Evolutionary conservation across 139 green algal genomes (phyloP).

Genomic region (Coccomyxa sp.): DNA sequence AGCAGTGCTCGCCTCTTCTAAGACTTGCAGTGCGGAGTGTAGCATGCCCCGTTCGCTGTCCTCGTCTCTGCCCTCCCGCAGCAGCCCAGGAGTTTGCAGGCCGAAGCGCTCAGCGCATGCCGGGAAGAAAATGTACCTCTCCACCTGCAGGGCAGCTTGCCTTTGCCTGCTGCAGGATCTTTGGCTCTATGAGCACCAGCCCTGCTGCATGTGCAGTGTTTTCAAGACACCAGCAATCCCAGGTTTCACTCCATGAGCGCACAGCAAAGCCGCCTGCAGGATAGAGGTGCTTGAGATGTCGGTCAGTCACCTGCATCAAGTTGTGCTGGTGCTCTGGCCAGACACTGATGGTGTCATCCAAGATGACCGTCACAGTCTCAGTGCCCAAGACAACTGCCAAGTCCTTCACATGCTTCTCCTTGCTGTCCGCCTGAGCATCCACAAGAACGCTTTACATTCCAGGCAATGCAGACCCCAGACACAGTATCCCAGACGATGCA

Average conservation of each 20-base stretch:
- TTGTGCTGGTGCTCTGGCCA: constrained; percentile 82
- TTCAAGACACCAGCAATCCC: background rate
- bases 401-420: constrained; percentile 61
- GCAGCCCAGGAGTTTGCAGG: constrained; percentile 27
- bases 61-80: constrained; percentile 65
- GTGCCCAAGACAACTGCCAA: constrained; percentile 84
- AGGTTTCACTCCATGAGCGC: background rate
- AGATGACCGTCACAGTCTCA: constrained; percentile 72
- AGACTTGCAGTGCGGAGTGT: constrained; percentile 34
- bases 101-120: constrained; percentile 39
- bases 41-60: constrained; percentile 40
- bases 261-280: background rate
- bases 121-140: constrained; percentile 92
- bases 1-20: constrained; percentile 49
- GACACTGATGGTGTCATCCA: constrained; percentile 91
- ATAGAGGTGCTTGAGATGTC: too few species aligned
- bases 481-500: background rate
- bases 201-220: background rate
- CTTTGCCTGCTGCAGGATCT: background rate
- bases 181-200: background rate
- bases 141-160: constrained; percentile 28
- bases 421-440: constrained; percentile 56
- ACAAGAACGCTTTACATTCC: background rate
- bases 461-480: too few species aligned
- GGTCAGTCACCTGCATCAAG: constrained; percentile 55